A percentile compares a stretch with the other conserved stretches of the same genome.
Evolutionary conservation across 2,329 filamentous ascomycete genomes (phyloP).

Genomic region (Colletotrichum lini): DNA sequence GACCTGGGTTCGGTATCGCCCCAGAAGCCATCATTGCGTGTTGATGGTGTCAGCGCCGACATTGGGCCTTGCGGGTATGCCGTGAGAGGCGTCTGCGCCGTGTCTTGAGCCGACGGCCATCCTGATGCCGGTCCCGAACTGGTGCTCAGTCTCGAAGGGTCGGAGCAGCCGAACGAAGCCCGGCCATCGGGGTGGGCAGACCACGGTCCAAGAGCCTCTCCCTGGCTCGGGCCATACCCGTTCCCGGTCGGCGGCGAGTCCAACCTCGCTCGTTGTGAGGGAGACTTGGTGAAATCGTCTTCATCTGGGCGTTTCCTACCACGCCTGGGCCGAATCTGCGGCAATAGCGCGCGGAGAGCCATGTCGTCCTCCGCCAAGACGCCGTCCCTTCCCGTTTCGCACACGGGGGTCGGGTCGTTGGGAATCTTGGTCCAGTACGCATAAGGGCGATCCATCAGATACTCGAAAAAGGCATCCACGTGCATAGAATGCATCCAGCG

Average conservation of each 20-base stretch:
- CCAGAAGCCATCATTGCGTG: constrained; percentile 65
- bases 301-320: constrained; percentile 76
- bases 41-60: constrained; percentile 81
- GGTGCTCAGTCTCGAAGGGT: constrained; percentile 54
- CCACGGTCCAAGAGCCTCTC: constrained; percentile 62
- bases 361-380: constrained; percentile 90
- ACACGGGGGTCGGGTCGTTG: constrained; percentile 71
- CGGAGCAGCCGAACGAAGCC: constrained; percentile 50
- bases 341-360: constrained; percentile 85
- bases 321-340: constrained; percentile 77
- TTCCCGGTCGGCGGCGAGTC: constrained; percentile 45
- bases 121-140: constrained; percentile 52
- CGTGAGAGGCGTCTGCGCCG: constrained; percentile 72
- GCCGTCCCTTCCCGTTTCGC: constrained; percentile 80
- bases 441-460: constrained; percentile 83
- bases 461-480: constrained; percentile 95
- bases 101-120: constrained; percentile 64
- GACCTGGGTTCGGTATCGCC: constrained; percentile 78
- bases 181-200: constrained; percentile 61
- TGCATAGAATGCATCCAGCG: constrained; percentile 99
- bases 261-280: constrained; percentile 69
- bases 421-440: constrained; percentile 86
- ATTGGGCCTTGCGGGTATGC: constrained; percentile 74
- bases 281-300: constrained; percentile 64
- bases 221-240: constrained; percentile 28